Base-by-base conservation (phyloP, 441 rosid species). In the Raphanus hybrid region DNA sequence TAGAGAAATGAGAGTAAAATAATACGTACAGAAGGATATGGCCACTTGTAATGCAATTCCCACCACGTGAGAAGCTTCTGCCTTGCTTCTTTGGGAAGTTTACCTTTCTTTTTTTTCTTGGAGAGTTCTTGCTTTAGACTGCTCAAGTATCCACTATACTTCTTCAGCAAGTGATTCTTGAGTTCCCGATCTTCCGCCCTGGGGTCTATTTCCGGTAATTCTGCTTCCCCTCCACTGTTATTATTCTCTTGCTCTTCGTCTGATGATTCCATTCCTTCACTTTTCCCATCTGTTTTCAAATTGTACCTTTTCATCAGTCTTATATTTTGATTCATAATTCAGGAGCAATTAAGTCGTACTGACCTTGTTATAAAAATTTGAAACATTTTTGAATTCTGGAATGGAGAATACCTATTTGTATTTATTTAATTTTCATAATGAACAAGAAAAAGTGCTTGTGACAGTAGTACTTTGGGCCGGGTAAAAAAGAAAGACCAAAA, bases 1-100 rank as follows among this genome's bases (percentile, higher is more conserved):
- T n/a, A 54, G 12, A 48, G 82, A 73, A 65, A 73, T 63, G 2
- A 48, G 58, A 71, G 70, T 50, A 48, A 11, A 2, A 11, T 63
- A 23, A 63, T 55, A 83, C 87, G 50, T 82, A 94, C 99, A 48
- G 55, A 48, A 48, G 41, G 65, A 83, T 95, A 95, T 6, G 99
- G 99, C 99, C 99, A 95, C 81, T 91, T 93, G 86, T 93, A 95
- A 85, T 95, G 99, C 32, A 95, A 81, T 77, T 93, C 99, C 99
- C 99, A 95, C 99, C 99, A 95, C 73, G 83, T 87, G 32, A 95
- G 96, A 54, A 95, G 90, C 89, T 93, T 95, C 86, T 95, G 98
- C 83, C 99, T 87, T 62, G 98, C 99, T 82, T 95, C 99, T 85
- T 95, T 95, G 1, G 99, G 99, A 50, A 95, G 87, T 75, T 95